These are phyloP conservation scores for Abrus pulchellus DNA, from an alignment of 306 rosid species.

Conservation along the genomic window DNA sequence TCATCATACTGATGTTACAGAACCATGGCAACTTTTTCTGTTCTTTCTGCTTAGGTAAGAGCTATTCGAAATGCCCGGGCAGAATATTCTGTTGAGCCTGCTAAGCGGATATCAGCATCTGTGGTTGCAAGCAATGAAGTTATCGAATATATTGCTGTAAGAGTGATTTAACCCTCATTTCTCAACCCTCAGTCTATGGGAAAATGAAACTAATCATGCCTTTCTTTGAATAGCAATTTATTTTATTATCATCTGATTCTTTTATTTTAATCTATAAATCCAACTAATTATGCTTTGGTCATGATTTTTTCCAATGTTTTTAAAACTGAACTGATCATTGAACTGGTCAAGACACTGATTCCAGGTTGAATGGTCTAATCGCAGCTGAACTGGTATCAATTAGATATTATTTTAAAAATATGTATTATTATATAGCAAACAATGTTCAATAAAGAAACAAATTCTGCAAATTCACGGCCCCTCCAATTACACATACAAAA, in stretches of 20 bases:
- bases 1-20: conserved; percentile 1
- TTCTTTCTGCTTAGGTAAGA: conserved; percentile 64
- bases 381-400: too few relatives aligned
- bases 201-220: conserved; percentile 11
- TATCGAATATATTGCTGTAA: conserved; percentile 75
- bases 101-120: conserved; percentile 85
- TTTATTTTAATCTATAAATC: background rate
- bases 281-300: background rate
- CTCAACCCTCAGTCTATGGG: conserved; percentile 10
- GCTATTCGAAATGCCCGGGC: conserved; percentile 93
- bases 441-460: too few relatives aligned
- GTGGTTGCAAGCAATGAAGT: conserved; percentile 89
- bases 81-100: conserved; percentile 98
- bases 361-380: too few relatives aligned
- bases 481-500: too few relatives aligned
- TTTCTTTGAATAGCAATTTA: conserved; percentile 15
- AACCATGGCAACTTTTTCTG: conserved; percentile 19
- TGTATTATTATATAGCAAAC: too few relatives aligned
- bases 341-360: too few relatives aligned
- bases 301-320: background rate
- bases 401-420: too few relatives aligned
- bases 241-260: conserved; percentile 8
- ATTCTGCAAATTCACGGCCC: too few relatives aligned
- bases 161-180: conserved; percentile 50
- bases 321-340: too few relatives aligned